Evolutionary conservation across 345 rosid species (phyloP).

Genomic region (Mercurialis annua): DNA sequence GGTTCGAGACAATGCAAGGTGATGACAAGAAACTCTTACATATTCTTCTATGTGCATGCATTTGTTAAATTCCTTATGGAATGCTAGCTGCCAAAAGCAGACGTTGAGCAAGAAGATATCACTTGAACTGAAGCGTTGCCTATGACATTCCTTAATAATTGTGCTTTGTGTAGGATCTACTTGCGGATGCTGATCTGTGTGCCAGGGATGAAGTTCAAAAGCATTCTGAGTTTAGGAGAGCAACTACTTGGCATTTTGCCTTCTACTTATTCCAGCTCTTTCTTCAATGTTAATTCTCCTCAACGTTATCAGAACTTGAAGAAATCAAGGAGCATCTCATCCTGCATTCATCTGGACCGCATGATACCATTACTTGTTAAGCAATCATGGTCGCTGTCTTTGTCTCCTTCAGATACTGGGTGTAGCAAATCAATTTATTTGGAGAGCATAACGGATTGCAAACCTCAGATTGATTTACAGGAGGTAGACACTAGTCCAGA

Average conservation of each 20-base stretch:
- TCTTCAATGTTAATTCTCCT: conserved; percentile 63
- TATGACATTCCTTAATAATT: conserved; percentile 17
- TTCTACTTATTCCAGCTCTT: conserved; percentile 62
- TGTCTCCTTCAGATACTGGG: conserved; percentile 51
- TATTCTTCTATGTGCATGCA: background rate
- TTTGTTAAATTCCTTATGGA: background rate
- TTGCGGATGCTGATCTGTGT: conserved; percentile 79
- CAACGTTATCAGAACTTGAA: conserved; percentile 48
- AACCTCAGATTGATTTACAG: conserved; percentile 40
- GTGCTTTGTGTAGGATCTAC: conserved; percentile 61
- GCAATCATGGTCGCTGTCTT: conserved; percentile 83
- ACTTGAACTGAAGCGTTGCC: background rate
- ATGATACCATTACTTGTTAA: conserved; percentile 60
- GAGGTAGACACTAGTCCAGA: conserved; percentile 38
- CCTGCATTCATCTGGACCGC: conserved; percentile 71
- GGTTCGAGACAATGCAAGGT: conserved; percentile 95
- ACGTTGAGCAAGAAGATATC: background rate
- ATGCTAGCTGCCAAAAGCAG: background rate
- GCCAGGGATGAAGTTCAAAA: conserved; percentile 75
- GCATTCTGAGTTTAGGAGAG: conserved; percentile 67
- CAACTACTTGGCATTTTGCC: conserved; percentile 57
- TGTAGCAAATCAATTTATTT: conserved; percentile 38
- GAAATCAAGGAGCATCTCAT: conserved; percentile 56
- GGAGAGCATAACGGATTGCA: conserved; percentile 42
- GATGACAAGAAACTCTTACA: conserved; percentile 9